Base-by-base conservation (phyloP, 2,329 filamentous ascomycete genomes). In the Diplodia intermedia region DNA sequence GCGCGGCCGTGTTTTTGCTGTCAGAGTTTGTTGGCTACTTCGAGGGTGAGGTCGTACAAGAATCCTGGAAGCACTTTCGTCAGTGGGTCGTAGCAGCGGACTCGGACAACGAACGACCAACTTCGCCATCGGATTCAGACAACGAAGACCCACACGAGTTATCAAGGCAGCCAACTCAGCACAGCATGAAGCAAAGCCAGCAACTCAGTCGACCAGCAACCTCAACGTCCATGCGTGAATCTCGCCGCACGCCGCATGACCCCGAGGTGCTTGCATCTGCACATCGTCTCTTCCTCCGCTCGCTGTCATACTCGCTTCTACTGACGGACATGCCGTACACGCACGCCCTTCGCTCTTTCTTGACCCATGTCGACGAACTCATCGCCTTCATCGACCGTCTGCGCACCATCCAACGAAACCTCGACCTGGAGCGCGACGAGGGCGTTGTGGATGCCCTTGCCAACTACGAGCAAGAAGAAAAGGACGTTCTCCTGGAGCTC, bases 11-110 rank as follows among this genome's bases (percentile, higher is more conserved):
- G 4, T 97, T 97, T 80, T 91, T 98, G 72, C 84, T 98, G 3
- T 92, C 91, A 0, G 94, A 97, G 76, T 90, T 92, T 15, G 91
- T 94, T 72, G 89, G 89, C 3, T 98, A 97, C 74, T 88, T 98
- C 54, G 94, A 97, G 77, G 92, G 91, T 1, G 93, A 97, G 75
- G 90, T 98, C 7, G 90, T 97, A 15, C 88, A 89, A 69, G 89
- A 89, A 38, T 89, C 92, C 1, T 97, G 93, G 88, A 86, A 90
- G 18, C 89, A 91, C 63, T 94, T 98, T 72, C 87, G 91, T 65
- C 78, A 79, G 15, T 97, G 94, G 93, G 82, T 97, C 20, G 83
- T 84, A 33, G 72, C 73, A 14, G 47, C 43, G 29, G 31, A 62
- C 18, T 26, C 43, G 14, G 54, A 60, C 29, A n/a, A 36, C 29